phyloP scores from a whole-genome alignment of 2,329 filamentous ascomycete genomes.

The Sporothrix phasma region DNA sequence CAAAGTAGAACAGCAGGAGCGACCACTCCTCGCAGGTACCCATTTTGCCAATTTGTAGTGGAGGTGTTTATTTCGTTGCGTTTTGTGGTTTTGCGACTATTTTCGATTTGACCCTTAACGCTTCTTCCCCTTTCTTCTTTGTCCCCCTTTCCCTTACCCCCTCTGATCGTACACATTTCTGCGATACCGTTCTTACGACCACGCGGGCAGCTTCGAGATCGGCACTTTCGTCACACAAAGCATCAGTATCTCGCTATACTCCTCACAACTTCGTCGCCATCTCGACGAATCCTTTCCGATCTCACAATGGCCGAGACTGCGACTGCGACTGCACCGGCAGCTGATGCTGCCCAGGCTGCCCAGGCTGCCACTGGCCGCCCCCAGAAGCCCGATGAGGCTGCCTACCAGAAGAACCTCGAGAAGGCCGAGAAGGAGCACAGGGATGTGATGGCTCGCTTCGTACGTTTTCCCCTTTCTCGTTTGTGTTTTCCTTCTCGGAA shows the following conservation, averaged over 20 bases:
- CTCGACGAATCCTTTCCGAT: not conserved
- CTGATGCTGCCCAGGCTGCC: slow-evolving; percentile 31
- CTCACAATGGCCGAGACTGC: slow-evolving; percentile 38
- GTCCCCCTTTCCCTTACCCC: not conserved
- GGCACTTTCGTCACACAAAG: not conserved
- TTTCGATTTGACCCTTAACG: not conserved
- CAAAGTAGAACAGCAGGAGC: not conserved
- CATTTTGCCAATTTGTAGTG: not conserved
- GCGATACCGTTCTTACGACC: not conserved
- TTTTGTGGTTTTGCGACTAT: not conserved
- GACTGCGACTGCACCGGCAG: slow-evolving; percentile 24
- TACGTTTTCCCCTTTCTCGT: slow-evolving; percentile 20
- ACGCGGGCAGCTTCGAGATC: slow-evolving; percentile 1
- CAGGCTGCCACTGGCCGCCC: slow-evolving; percentile 51
- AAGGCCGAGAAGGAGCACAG: slow-evolving; percentile 82
- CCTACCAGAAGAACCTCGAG: slow-evolving; percentile 68
- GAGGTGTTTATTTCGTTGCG: not conserved
- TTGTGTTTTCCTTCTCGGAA: not conserved
- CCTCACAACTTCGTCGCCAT: not conserved
- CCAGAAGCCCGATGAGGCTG: slow-evolving; percentile 76
- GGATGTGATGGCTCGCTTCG: slow-evolving; percentile 54
- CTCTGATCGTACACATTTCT: not conserved
- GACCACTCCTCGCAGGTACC: not conserved
- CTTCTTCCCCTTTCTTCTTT: not conserved
- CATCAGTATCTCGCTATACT: not conserved